These are phyloP conservation scores for Cladosporium sphaerospermum DNA, from an alignment of 2,329 filamentous ascomycete species.

Conservation along the genomic window DNA sequence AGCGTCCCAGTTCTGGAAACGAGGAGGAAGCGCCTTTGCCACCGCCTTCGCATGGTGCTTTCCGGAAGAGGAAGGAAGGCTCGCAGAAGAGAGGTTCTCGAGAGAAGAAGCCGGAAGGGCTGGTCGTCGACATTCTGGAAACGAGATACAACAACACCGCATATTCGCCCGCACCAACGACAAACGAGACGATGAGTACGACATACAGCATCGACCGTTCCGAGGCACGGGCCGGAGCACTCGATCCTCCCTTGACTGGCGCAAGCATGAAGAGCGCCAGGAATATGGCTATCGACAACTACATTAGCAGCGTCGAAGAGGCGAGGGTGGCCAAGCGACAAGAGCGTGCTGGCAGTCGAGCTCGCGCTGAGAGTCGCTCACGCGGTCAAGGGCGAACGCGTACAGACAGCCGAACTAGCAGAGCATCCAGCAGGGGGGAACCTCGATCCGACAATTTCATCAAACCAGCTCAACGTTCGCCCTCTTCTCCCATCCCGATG, in stretches of 20 bases:
- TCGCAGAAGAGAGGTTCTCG: constrained; percentile 61
- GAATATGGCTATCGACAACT: constrained; percentile 68
- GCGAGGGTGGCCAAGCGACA: constrained; percentile 42
- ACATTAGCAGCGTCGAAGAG: constrained; percentile 78
- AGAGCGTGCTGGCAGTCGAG: constrained; percentile 33
- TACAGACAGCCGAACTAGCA: constrained; percentile 27
- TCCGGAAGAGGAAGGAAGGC: constrained; percentile 56
- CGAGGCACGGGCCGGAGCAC: constrained; percentile 36
- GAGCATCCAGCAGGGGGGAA: constrained; percentile 43
- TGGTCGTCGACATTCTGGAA: constrained; percentile 47
- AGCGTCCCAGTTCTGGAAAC: constrained; percentile 13
- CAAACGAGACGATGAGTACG: constrained; percentile 10
- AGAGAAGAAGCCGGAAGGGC: constrained; percentile 69
- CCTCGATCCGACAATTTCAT: constrained; percentile 61
- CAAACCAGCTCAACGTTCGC: constrained; percentile 74
- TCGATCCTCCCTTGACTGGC: constrained; percentile 33
- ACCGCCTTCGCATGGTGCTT: constrained; percentile 60
- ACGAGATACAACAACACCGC: constrained; percentile 30
- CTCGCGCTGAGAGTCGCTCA: constrained; percentile 46
- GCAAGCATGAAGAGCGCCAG: constrained; percentile 53
- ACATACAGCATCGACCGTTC: not conserved
- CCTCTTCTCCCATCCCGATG: constrained; percentile 90
- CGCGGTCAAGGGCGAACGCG: constrained; percentile 30
- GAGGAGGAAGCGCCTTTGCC: constrained; percentile 49
- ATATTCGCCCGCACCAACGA: constrained; percentile 19